A percentile compares a stretch with the other conserved stretches of the same genome.
Evolutionary conservation across 2,329 filamentous ascomycete genomes (phyloP).

Genomic region (Pyricularia sp.): DNA sequence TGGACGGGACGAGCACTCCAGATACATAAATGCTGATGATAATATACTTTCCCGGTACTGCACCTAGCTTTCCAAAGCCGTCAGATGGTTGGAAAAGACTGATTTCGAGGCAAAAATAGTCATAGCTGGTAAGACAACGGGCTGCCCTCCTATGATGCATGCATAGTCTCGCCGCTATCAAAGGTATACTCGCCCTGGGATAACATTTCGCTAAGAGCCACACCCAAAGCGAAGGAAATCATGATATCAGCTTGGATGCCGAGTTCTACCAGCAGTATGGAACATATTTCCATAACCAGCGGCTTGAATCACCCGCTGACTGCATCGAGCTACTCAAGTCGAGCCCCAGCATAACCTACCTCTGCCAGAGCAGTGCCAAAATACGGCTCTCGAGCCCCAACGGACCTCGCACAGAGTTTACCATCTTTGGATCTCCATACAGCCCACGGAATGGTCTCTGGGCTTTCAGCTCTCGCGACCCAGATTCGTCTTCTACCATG

Average conservation of each 20-base stretch:
- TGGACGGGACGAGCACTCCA: not conserved
- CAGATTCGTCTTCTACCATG: not conserved
- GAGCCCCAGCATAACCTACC: conserved; percentile 52
- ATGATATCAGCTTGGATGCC: conserved; percentile 63
- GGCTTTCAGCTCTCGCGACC: conserved; percentile 47
- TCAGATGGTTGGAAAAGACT: conserved; percentile 58
- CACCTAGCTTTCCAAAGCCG: conserved; percentile 17
- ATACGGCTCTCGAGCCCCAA: conserved; percentile 43
- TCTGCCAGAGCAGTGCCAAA: conserved; percentile 46
- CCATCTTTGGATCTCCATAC: conserved; percentile 62
- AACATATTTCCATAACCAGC: conserved; percentile 45
- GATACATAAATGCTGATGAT: not conserved
- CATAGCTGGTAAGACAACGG: conserved; percentile 44
- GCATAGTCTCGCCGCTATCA: not conserved
- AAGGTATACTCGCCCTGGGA: not conserved
- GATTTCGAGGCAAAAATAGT: conserved; percentile 64
- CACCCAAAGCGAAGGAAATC: conserved; percentile 47
- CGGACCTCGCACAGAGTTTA: conserved; percentile 52
- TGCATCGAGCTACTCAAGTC: conserved; percentile 46
- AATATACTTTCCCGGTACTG: not conserved
- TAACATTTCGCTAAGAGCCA: not conserved
- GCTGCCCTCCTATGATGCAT: not conserved
- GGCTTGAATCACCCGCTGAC: conserved; percentile 38
- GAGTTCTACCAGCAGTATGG: conserved; percentile 48
- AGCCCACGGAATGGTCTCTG: conserved; percentile 48